Evolutionary conservation across 2,329 filamentous ascomycete species (phyloP).

Genomic region (Fusarium longipes): DNA sequence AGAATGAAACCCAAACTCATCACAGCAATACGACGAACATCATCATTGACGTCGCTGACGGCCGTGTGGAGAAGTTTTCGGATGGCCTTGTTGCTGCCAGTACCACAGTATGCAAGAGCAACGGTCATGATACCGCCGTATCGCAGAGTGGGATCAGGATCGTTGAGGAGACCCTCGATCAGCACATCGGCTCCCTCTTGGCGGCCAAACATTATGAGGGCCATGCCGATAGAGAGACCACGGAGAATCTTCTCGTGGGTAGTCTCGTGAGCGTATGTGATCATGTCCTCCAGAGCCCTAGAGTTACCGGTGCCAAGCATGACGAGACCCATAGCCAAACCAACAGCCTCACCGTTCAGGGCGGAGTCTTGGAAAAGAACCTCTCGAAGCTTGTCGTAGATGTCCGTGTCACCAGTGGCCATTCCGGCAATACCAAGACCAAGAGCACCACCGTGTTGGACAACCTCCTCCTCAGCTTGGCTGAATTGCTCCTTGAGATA

Average conservation of each 20-base stretch:
- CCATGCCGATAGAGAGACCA: slow-evolving; percentile 95
- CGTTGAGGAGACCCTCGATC: slow-evolving; percentile 91
- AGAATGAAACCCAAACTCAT: slow-evolving; percentile 99
- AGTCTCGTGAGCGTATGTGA: slow-evolving; percentile 96
- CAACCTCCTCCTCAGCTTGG: slow-evolving; percentile 85
- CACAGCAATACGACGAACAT: slow-evolving; percentile 94
- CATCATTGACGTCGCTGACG: slow-evolving; percentile 97
- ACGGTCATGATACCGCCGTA: slow-evolving; percentile 99
- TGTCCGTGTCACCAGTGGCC: slow-evolving; percentile 90
- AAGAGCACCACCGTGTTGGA: slow-evolving; percentile 95
- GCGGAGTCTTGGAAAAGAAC: slow-evolving; percentile 95
- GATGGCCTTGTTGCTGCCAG: slow-evolving; percentile 98
- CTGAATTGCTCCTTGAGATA: slow-evolving; percentile 82
- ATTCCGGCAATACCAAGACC: slow-evolving; percentile 97
- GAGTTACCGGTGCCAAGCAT: slow-evolving; percentile 99
- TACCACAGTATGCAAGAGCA: slow-evolving; percentile 95
- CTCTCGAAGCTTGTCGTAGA: slow-evolving; percentile 90
- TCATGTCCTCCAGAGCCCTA: slow-evolving; percentile 94
- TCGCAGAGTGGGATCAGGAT: slow-evolving; percentile 91
- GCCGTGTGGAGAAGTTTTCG: slow-evolving; percentile 94
- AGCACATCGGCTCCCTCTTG: slow-evolving; percentile 95
- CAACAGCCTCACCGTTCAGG: slow-evolving; percentile 95
- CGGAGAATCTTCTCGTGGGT: slow-evolving; percentile 99
- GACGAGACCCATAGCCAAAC: slow-evolving; percentile 94
- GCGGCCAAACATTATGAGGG: slow-evolving; percentile 96